phyloP scores from a whole-genome alignment of 2,329 filamentous ascomycete genomes.

The Cryphonectria nitschkei region DNA sequence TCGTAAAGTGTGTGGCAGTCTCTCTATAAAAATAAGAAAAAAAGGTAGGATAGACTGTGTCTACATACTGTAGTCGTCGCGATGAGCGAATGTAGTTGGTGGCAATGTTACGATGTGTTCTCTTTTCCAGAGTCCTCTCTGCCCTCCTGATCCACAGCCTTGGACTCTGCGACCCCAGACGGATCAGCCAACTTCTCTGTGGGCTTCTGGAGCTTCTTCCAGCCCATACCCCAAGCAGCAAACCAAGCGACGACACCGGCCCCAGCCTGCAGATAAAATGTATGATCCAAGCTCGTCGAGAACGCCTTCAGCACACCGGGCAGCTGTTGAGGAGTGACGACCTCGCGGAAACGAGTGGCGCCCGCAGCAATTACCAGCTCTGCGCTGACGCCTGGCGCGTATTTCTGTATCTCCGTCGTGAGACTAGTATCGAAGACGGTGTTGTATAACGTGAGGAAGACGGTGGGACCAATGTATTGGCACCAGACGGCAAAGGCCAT shows the following conservation, averaged over 20 bases:
- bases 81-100: not conserved
- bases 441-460: constrained; percentile 24
- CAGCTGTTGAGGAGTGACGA: constrained; percentile 39
- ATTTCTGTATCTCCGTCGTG: not conserved
- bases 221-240: constrained; percentile 17
- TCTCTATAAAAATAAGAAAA: not conserved
- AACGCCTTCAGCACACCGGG: constrained; percentile 46
- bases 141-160: not conserved
- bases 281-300: constrained; percentile 39
- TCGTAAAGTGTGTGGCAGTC: not conserved
- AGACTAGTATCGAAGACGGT: constrained; percentile 38
- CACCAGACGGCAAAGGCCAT: constrained; percentile 24
- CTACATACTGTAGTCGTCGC: not conserved
- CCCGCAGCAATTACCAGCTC: constrained; percentile 46
- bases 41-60: not conserved
- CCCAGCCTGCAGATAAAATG: constrained; percentile 33
- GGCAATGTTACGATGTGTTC: not conserved
- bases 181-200: not conserved
- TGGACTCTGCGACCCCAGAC: not conserved
- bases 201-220: constrained; percentile 41
- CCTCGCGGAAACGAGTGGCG: constrained; percentile 42
- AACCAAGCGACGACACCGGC: constrained; percentile 12
- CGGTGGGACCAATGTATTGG: constrained; percentile 22
- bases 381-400: constrained; percentile 33
- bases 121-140: not conserved